phyloP scores from a whole-genome alignment of 306 rosid genomes.

The Aeschynomene evenia region DNA sequence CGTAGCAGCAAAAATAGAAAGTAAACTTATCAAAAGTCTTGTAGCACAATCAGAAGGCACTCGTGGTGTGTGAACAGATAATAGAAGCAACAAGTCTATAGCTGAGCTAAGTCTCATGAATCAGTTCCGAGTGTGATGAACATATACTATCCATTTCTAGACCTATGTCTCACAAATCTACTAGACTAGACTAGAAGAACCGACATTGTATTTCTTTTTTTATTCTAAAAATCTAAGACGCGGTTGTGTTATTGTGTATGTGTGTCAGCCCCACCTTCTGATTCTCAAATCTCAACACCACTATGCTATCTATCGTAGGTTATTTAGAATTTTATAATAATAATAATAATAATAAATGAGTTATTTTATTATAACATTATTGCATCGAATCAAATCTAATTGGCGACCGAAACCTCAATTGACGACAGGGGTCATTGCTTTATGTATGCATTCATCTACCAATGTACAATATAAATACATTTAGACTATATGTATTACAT shows the following conservation, averaged over 20 bases:
- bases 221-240: neutral
- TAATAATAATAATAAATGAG: too few species aligned
- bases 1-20: too few species aligned
- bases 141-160: neutral
- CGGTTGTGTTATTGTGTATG: too few species aligned
- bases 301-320: too few species aligned
- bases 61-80: neutral
- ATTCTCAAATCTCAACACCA: neutral
- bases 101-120: neutral
- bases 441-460: neutral
- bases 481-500: too few species aligned
- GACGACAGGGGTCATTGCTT: neutral
- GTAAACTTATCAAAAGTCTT: too few species aligned
- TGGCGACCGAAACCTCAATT: neutral
- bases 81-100: neutral
- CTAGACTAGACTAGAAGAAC: neutral
- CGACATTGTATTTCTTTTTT: neutral
- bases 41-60: neutral
- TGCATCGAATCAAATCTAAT: neutral
- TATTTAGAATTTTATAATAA: too few species aligned
- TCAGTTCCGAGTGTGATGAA: neutral
- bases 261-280: neutral
- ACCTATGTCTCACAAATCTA: neutral
- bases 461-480: too few species aligned
- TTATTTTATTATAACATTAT: neutral